Evolutionary conservation across 169 alveolate genomes (phyloP).

Genomic region (Plasmodium ovale): DNA sequence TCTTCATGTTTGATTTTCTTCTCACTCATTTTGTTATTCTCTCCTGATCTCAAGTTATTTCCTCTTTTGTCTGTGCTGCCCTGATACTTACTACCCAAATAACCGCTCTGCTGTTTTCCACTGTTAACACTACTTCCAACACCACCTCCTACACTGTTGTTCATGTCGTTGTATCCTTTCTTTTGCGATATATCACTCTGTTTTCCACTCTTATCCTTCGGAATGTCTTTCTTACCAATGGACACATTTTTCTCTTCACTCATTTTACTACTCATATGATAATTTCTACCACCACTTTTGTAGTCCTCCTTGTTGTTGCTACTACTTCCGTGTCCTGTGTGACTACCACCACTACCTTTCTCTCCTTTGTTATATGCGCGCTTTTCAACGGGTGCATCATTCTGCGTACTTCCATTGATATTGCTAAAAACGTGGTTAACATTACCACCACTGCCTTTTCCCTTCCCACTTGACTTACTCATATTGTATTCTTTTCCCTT

Average conservation of each 20-base stretch:
- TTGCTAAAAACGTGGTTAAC: background rate
- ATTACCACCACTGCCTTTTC: background rate
- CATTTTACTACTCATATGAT: constrained; percentile 20
- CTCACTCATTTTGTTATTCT: constrained; percentile 15
- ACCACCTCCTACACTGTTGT: background rate
- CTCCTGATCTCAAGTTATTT: constrained; percentile 6
- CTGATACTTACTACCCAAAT: constrained; percentile 5
- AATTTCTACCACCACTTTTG: constrained; percentile 4
- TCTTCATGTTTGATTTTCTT: constrained; percentile 22
- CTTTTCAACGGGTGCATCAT: background rate
- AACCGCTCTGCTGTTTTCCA: constrained; percentile 17
- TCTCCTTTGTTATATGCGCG: constrained; percentile 19
- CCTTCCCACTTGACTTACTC: background rate
- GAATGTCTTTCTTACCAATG: background rate
- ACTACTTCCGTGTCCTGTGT: background rate
- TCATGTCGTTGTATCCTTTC: constrained; percentile 9
- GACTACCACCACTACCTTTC: background rate
- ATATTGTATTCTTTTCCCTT: constrained; percentile 19
- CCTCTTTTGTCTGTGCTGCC: constrained; percentile 8
- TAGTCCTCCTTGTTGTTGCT: constrained; percentile 30
- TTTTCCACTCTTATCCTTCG: constrained; percentile 31
- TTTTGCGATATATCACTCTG: background rate
- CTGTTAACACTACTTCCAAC: background rate
- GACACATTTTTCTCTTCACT: constrained; percentile 20
- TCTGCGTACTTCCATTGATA: background rate